These are phyloP conservation scores for Fusarium praegraminearum DNA, from an alignment of 2,329 filamentous ascomycete genomes.

Conservation along the genomic window DNA sequence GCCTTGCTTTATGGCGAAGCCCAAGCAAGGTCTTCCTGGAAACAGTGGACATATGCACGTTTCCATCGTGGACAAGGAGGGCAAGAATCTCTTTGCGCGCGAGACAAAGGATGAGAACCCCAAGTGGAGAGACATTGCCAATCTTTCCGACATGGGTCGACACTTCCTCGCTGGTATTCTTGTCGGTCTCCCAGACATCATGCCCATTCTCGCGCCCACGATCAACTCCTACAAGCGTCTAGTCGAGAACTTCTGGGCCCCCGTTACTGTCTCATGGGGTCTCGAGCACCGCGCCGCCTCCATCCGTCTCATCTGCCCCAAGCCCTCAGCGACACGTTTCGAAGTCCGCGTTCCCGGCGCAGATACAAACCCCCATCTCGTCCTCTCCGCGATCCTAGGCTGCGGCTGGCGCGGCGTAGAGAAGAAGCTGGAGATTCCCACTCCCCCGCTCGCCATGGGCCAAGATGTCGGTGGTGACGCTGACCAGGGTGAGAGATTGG, in stretches of 20 bases:
- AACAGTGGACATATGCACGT: conserved; percentile 98
- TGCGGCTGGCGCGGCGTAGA: conserved; percentile 92
- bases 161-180: conserved; percentile 94
- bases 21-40: conserved; percentile 87
- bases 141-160: conserved; percentile 87
- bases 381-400: conserved; percentile 86
- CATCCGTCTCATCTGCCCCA: conserved; percentile 88
- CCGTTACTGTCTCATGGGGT: conserved; percentile 97
- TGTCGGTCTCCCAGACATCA: conserved; percentile 90
- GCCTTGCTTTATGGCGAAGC: conserved; percentile 99
- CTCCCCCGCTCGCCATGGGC: conserved; percentile 86
- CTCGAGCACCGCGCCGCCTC: conserved; percentile 94
- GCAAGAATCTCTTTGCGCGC: conserved; percentile 86
- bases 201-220: conserved; percentile 94
- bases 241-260: conserved; percentile 99
- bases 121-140: conserved; percentile 78
- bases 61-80: conserved; percentile 83
- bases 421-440: conserved; percentile 86
- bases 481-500: conserved; percentile 81
- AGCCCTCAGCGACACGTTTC: conserved; percentile 87
- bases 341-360: conserved; percentile 95
- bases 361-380: conserved; percentile 89
- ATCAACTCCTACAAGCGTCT: conserved; percentile 98
- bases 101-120: conserved; percentile 77
- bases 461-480: conserved; percentile 79